These are phyloP conservation scores for Colletotrichum sp. DNA, from an alignment of 2,329 filamentous ascomycete species.

Conservation along the genomic window DNA sequence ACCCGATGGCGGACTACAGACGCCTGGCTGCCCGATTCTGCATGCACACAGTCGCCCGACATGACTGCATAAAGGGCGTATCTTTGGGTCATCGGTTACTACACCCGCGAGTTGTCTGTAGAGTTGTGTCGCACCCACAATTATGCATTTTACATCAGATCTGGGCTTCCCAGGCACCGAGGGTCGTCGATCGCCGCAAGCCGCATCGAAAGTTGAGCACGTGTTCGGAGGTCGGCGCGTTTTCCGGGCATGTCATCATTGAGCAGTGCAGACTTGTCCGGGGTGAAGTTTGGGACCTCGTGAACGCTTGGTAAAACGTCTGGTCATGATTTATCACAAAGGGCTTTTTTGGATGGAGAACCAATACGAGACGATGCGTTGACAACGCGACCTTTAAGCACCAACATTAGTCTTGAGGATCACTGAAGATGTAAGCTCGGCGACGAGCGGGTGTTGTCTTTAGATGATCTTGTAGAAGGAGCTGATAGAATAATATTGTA, in stretches of 20 bases:
- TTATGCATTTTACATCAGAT: neutral
- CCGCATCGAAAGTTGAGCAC: neutral
- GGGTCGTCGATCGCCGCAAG: neutral
- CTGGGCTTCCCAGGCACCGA: neutral
- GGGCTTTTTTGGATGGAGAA: neutral
- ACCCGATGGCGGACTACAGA: neutral
- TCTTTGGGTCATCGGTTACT: neutral
- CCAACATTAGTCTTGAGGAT: accelerated
- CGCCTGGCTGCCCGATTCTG: neutral
- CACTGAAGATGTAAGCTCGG: neutral
- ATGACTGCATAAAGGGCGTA: neutral
- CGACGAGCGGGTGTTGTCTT: neutral
- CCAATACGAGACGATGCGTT: accelerated
- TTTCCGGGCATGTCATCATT: neutral
- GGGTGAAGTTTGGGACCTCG: neutral
- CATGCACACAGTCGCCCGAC: neutral
- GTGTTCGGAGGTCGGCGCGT: neutral
- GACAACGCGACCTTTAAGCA: accelerated
- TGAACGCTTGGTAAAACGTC: neutral
- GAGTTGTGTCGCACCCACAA: neutral
- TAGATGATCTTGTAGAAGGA: neutral
- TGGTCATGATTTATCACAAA: neutral
- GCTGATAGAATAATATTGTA: neutral
- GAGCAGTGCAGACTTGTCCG: neutral
- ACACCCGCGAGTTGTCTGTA: neutral